Evolutionary conservation across 768 basidiomycete genomes (phyloP).

Genomic region (Guyanaporus albipodus): DNA sequence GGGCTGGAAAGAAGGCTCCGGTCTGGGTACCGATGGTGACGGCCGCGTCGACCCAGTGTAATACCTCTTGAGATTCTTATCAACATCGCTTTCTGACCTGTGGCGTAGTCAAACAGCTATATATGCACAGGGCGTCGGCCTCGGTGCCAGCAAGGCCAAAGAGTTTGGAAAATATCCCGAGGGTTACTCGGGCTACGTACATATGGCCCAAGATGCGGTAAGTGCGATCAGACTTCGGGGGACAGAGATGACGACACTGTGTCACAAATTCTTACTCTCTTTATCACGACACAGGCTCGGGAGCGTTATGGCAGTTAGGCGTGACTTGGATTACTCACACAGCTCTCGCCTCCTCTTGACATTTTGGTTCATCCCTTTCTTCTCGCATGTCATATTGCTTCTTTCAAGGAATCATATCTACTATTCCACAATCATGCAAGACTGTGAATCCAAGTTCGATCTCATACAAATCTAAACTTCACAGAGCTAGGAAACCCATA

Average conservation of each 20-base stretch:
- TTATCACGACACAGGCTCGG: conserved; percentile 30
- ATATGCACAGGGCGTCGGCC: conserved; percentile 82
- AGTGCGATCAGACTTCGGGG: conserved; percentile 25
- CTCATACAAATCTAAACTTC: neutral
- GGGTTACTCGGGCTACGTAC: conserved; percentile 65
- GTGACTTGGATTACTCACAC: conserved; percentile 10
- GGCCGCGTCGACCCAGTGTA: conserved; percentile 88
- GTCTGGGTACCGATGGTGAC: conserved; percentile 77
- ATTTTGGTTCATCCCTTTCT: conserved; percentile 15
- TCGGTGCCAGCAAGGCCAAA: conserved; percentile 90
- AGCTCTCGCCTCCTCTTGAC: conserved; percentile 5
- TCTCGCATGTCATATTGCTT: conserved; percentile 11
- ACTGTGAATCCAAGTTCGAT: neutral
- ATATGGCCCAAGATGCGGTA: conserved; percentile 71
- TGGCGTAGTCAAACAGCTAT: conserved; percentile 68
- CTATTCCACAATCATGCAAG: conserved; percentile 4
- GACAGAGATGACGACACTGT: conserved; percentile 20
- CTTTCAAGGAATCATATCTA: conserved; percentile 18
- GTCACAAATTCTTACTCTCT: conserved; percentile 23
- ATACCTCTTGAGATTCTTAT: conserved; percentile 9
- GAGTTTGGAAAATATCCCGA: conserved; percentile 71
- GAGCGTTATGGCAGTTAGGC: conserved; percentile 33
- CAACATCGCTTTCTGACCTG: conserved; percentile 7
- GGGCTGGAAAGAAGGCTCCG: conserved; percentile 93
- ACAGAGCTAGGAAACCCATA: conserved; percentile 29